phyloP scores from a whole-genome alignment of 2,329 filamentous ascomycete species.

The Paraphaeosphaeria sporulosa region DNA sequence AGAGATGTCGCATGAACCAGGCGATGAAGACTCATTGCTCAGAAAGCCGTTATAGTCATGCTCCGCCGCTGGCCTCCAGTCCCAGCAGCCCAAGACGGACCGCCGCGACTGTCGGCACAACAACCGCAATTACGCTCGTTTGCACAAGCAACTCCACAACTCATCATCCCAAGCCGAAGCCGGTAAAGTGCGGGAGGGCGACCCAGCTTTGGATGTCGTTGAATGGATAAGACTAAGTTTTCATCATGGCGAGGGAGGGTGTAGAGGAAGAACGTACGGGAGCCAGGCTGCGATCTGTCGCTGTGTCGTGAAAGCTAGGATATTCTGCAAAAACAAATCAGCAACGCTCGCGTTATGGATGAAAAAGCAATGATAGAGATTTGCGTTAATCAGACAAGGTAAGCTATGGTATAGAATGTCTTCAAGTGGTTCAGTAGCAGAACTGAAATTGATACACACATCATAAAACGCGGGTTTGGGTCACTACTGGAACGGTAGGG shows the following conservation, averaged over 20 bases:
- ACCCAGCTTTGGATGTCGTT: constrained; percentile 70
- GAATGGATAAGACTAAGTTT: constrained; percentile 69
- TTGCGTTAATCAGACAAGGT: constrained; percentile 60
- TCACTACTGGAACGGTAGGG: background rate
- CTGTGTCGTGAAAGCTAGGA: background rate
- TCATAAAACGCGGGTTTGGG: constrained; percentile 35
- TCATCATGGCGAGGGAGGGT: constrained; percentile 58
- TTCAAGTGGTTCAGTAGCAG: constrained; percentile 69
- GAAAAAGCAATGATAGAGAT: constrained; percentile 18
- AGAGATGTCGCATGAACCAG: constrained; percentile 12
- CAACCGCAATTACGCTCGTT: constrained; percentile 66
- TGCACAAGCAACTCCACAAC: constrained; percentile 74
- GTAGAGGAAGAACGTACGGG: constrained; percentile 32
- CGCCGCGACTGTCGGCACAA: constrained; percentile 47
- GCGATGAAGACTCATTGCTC: constrained; percentile 47
- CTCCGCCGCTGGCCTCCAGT: constrained; percentile 65
- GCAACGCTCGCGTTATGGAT: constrained; percentile 10
- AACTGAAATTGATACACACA: constrained; percentile 62
- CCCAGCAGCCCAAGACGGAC: constrained; percentile 54
- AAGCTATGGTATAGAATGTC: constrained; percentile 63
- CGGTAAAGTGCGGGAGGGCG: constrained; percentile 76
- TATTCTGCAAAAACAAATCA: constrained; percentile 21
- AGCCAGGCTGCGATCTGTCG: background rate
- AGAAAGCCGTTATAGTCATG: constrained; percentile 76
- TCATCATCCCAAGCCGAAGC: constrained; percentile 65